These are phyloP conservation scores for Passalora sequoiae DNA, from an alignment of 2,329 filamentous ascomycete genomes.

Conservation along the genomic window DNA sequence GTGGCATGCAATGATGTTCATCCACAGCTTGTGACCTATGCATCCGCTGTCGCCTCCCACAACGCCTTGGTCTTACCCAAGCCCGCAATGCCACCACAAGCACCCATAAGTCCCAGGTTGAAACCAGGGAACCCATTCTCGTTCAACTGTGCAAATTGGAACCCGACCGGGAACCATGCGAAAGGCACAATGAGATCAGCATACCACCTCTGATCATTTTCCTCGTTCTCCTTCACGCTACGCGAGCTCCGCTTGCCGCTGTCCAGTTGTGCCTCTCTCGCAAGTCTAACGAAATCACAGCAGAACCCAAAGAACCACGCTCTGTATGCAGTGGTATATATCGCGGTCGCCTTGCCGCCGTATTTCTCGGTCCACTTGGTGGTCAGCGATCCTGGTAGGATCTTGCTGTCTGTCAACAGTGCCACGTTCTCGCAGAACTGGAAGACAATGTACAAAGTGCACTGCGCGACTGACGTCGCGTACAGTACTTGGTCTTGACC, in stretches of 20 bases:
- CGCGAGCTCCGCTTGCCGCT: conserved; percentile 29
- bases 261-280: conserved; percentile 41
- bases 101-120: conserved; percentile 42
- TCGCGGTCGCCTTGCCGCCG: conserved; percentile 33
- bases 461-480: conserved; percentile 39
- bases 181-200: conserved; percentile 39
- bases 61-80: conserved; percentile 30
- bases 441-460: conserved; percentile 40
- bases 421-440: conserved; percentile 43
- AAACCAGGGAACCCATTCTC: conserved; percentile 40
- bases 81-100: conserved; percentile 39
- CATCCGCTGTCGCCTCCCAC: conserved; percentile 32
- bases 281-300: conserved; percentile 42
- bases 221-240: conserved; percentile 23
- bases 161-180: conserved; percentile 42
- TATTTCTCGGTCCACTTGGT: conserved; percentile 32
- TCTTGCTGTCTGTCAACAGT: conserved; percentile 39
- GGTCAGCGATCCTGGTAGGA: conserved; percentile 35
- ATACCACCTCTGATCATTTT: conserved; percentile 41
- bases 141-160: conserved; percentile 36
- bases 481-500: conserved; percentile 41
- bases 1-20: no score
- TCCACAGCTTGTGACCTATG: no score
- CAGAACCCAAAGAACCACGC: conserved; percentile 41
- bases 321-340: conserved; percentile 41